These are phyloP conservation scores for Lepiota venenata DNA, from an alignment of 768 basidiomycete species.

Conservation along the genomic window DNA sequence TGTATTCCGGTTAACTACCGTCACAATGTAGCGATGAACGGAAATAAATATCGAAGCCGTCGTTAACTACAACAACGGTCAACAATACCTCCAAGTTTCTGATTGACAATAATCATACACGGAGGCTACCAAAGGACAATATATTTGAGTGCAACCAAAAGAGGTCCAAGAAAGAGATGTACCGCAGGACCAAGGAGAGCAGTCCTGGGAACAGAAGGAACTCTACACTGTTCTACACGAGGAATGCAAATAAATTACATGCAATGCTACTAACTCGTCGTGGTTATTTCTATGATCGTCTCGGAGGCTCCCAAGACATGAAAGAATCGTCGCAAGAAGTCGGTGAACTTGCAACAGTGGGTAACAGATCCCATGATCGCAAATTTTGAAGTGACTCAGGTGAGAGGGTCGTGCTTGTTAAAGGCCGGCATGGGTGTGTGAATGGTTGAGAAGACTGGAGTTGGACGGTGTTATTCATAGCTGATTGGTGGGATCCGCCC, in stretches of 20 bases:
- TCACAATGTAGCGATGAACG: neutral
- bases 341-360: slow-evolving; percentile 23
- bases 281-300: slow-evolving; percentile 21
- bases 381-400: slow-evolving; percentile 18
- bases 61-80: neutral
- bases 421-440: slow-evolving; percentile 13
- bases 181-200: neutral
- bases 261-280: neutral
- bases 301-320: slow-evolving; percentile 59
- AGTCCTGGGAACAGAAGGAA: neutral
- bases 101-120: too few species aligned
- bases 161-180: neutral
- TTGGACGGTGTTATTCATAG: neutral
- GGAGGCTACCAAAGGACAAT: neutral
- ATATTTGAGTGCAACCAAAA: neutral
- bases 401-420: slow-evolving; percentile 1
- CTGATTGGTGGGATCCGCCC: neutral
- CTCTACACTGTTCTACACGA: slow-evolving; percentile 2
- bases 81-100: neutral
- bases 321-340: slow-evolving; percentile 51
- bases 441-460: slow-evolving; percentile 14
- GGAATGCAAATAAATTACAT: slow-evolving; percentile 12
- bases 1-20: slow-evolving; percentile 5
- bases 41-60: neutral
- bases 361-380: slow-evolving; percentile 29